Conservation (phyloP, 2,329 filamentous ascomycete species). For the Hypoxylon sp. region DNA sequence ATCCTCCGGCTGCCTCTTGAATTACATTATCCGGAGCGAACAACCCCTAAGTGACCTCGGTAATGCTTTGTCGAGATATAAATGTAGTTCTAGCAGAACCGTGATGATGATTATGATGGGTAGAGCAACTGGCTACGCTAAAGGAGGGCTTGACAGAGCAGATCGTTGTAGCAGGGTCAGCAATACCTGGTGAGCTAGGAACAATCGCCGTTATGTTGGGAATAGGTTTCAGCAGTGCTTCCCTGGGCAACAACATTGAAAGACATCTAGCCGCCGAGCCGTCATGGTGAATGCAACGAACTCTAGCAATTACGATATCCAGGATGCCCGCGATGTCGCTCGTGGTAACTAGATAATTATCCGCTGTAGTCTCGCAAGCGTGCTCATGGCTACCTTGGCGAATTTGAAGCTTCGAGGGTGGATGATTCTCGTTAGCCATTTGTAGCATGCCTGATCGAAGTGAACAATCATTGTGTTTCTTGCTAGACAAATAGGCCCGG, state of each 20-base stretch:
- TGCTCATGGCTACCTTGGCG: not conserved
- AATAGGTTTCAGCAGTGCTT: constrained; percentile 40
- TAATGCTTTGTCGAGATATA: constrained; percentile 54
- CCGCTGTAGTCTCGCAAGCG: constrained; percentile 8
- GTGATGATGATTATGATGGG: not conserved
- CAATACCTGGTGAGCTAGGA: constrained; percentile 43
- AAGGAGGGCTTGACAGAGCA: constrained; percentile 51
- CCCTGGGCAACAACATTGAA: constrained; percentile 46
- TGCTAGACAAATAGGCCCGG: constrained; percentile 48
- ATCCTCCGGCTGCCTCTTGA: constrained; percentile 10
- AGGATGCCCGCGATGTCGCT: constrained; percentile 52
- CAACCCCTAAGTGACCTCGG: constrained; percentile 52
- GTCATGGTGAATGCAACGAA: constrained; percentile 45
- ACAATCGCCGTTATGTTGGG: constrained; percentile 45
- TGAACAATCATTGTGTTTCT: constrained; percentile 39
- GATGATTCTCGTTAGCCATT: constrained; percentile 30
- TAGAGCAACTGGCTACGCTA: constrained; percentile 33
- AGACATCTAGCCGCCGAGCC: constrained; percentile 33
- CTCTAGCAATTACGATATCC: constrained; percentile 51
- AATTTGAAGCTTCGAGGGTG: constrained; percentile 7
- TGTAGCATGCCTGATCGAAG: not conserved
- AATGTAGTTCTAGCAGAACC: constrained; percentile 46
- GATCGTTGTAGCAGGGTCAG: constrained; percentile 53
- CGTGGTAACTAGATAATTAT: constrained; percentile 50
- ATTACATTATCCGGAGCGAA: constrained; percentile 28